Percentiles rank a stretch among this genome's conserved stretches.
Evolutionary conservation across 2,329 filamentous ascomycete species (phyloP).

Genomic region (Penicillium aurantiogriseum): DNA sequence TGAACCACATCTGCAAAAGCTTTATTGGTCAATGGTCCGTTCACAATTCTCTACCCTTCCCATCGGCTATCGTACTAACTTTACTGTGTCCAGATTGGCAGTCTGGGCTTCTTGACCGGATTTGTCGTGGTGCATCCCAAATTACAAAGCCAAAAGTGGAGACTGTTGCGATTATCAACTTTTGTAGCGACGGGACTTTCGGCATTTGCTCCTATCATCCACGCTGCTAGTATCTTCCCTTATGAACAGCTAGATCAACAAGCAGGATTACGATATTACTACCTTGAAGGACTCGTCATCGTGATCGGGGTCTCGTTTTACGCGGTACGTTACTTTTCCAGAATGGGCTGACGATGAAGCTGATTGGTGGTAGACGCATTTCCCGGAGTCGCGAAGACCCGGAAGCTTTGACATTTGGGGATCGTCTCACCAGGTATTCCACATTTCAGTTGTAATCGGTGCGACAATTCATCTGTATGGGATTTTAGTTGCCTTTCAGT

Average conservation of each 20-base stretch:
- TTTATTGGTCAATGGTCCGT: constrained; percentile 40
- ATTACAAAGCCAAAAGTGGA: constrained; percentile 31
- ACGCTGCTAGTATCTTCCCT: constrained; percentile 24
- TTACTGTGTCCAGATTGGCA: constrained; percentile 24
- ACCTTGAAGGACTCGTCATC: constrained; percentile 26
- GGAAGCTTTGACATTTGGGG: constrained; percentile 37
- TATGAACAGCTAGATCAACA: constrained; percentile 26
- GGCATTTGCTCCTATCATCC: constrained; percentile 35
- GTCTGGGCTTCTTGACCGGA: constrained; percentile 30
- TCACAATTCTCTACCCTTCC: background rate
- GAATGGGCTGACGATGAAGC: background rate
- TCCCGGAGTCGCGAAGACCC: constrained; percentile 29
- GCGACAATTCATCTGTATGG: background rate
- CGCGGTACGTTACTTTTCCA: constrained; percentile 30
- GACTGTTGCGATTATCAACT: constrained; percentile 26
- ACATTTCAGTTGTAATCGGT: constrained; percentile 31
- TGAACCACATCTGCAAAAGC: constrained; percentile 24
- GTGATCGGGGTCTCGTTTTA: constrained; percentile 22
- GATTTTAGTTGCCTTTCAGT: background rate
- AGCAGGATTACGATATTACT: constrained; percentile 31
- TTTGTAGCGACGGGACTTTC: constrained; percentile 35
- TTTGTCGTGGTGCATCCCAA: constrained; percentile 36
- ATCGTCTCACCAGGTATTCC: constrained; percentile 36
- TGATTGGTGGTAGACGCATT: constrained; percentile 12
- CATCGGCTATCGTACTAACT: background rate